These are phyloP conservation scores for Boletus vermiculosoides DNA, from an alignment of 768 basidiomycete genomes.

Conservation along the genomic window DNA sequence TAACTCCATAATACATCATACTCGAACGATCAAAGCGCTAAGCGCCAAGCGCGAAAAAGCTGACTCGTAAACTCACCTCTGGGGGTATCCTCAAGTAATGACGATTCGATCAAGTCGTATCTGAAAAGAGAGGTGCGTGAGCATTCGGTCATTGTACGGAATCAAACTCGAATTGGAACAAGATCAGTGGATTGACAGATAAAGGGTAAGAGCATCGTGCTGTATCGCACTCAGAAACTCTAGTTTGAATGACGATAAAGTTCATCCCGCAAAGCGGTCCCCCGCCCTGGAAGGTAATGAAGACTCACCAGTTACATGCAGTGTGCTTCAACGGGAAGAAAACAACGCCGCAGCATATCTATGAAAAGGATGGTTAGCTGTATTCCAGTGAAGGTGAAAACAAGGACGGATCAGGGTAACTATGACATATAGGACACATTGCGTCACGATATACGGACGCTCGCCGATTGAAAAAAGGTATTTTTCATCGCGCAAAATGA, in stretches of 20 bases:
- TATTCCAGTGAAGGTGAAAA: not conserved
- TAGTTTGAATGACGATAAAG: constrained; percentile 73
- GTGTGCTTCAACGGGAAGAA: not conserved
- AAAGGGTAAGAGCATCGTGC: constrained; percentile 66
- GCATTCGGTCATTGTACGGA: not conserved
- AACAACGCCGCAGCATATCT: not conserved
- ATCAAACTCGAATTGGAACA: constrained; percentile 4
- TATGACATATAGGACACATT: constrained; percentile 76
- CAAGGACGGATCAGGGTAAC: constrained; percentile 78
- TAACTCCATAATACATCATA: constrained; percentile 63
- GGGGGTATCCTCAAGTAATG: not conserved
- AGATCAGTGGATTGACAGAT: constrained; percentile 66
- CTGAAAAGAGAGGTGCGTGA: constrained; percentile 6
- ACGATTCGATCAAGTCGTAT: not conserved
- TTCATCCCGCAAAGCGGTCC: constrained; percentile 48
- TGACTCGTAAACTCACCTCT: constrained; percentile 6
- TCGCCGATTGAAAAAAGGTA: constrained; percentile 41
- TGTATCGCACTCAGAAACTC: constrained; percentile 78
- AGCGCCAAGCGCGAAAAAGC: not conserved
- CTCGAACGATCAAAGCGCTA: not conserved
- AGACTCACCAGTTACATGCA: constrained; percentile 6
- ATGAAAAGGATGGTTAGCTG: constrained; percentile 7
- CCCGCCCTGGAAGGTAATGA: constrained; percentile 2
- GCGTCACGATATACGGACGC: constrained; percentile 47
- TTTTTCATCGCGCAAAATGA: constrained; percentile 50